Percentiles rank a stretch among this genome's conserved stretches.
phyloP scores from a whole-genome alignment of 2,329 filamentous ascomycete species.

The Colletotrichum sp. region DNA sequence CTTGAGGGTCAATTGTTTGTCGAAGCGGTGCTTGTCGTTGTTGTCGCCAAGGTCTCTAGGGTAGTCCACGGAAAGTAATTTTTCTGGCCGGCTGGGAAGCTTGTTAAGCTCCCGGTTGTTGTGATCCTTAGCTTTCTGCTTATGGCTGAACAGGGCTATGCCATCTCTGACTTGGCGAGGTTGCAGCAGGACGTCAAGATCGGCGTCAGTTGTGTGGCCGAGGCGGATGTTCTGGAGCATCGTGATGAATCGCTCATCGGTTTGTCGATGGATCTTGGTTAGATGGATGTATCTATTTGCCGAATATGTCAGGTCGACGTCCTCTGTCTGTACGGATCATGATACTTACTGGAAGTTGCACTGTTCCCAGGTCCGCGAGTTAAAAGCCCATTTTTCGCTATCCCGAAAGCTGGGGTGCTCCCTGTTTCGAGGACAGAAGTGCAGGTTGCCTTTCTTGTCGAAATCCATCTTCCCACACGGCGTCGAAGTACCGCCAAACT shows the following conservation, averaged over 20 bases:
- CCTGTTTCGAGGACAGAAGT: not conserved
- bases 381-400: slow-evolving; percentile 65
- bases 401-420: slow-evolving; percentile 29
- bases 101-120: not conserved
- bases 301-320: not conserved
- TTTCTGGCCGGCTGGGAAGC: not conserved
- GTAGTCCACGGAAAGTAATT: not conserved
- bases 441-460: not conserved
- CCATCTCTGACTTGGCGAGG: slow-evolving; percentile 39
- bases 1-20: not conserved
- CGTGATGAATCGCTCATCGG: slow-evolving; percentile 55
- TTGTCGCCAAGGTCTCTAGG: not conserved
- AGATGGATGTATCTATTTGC: slow-evolving; percentile 49
- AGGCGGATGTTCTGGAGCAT: slow-evolving; percentile 61
- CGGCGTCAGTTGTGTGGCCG: slow-evolving; percentile 39
- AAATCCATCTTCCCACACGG: not conserved
- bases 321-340: not conserved
- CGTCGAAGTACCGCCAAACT: not conserved
- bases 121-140: not conserved
- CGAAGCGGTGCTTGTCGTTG: not conserved
- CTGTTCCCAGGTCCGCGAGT: slow-evolving; percentile 57
- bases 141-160: not conserved
- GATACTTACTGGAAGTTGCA: slow-evolving; percentile 48
- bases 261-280: slow-evolving; percentile 61
- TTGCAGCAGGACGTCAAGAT: slow-evolving; percentile 47